phyloP scores from a whole-genome alignment of 2,329 filamentous ascomycete species.

The Fusarium sp. region DNA sequence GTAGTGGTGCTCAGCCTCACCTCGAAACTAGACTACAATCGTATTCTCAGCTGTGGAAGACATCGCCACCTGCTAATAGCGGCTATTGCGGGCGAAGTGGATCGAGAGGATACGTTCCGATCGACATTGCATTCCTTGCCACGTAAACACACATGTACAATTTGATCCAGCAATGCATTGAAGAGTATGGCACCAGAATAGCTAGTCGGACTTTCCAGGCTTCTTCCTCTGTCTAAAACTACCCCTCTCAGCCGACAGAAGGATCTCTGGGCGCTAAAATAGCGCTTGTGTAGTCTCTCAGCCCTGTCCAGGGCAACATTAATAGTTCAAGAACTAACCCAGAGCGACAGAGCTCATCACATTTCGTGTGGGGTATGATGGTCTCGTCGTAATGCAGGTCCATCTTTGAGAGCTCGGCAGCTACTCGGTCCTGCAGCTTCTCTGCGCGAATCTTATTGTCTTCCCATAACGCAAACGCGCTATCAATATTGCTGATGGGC shows the following conservation, averaged over 20 bases:
- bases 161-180: too few species aligned
- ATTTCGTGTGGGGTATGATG: neutral
- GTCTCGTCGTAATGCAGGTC: neutral
- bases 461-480: neutral
- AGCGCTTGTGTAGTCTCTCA: slow-evolving; percentile 11
- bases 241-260: neutral
- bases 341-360: slow-evolving; percentile 2
- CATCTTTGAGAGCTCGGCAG: neutral
- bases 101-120: too few species aligned
- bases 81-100: too few species aligned
- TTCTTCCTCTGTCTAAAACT: too few species aligned
- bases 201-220: too few species aligned
- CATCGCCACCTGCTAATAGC: neutral
- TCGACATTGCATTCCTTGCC: too few species aligned
- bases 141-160: too few species aligned
- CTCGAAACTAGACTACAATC: neutral
- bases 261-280: neutral
- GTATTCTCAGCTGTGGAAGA: neutral
- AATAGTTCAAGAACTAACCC: slow-evolving; percentile 21
- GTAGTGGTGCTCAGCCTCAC: too few species aligned
- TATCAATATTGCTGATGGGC: neutral
- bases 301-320: slow-evolving; percentile 11
- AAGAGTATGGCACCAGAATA: too few species aligned
- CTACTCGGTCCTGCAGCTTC: neutral
- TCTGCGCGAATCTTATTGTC: neutral